Evolutionary conservation across 2,329 filamentous ascomycete species (phyloP).

Genomic region (Septoria petroselini): DNA sequence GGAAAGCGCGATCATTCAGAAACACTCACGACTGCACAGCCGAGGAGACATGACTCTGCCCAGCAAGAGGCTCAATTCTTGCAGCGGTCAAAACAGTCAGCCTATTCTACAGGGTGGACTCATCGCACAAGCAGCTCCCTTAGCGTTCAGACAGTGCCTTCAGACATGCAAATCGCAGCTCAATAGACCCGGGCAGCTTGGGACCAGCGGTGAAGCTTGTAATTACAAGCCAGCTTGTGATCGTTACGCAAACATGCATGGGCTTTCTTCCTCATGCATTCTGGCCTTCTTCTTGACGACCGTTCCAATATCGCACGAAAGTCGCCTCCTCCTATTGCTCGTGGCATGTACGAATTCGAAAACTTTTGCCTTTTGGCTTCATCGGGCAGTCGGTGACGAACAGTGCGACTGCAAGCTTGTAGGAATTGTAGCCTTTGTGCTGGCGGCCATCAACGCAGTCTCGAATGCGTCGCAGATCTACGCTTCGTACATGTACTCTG

Average conservation of each 20-base stretch:
- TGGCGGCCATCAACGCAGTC: slow-evolving; percentile 72
- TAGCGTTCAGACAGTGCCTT: not conserved
- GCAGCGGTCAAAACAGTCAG: too few species aligned
- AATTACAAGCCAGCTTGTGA: not conserved
- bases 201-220: not conserved
- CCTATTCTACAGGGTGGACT: not conserved
- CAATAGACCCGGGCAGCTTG: not conserved
- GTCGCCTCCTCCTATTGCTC: too few species aligned
- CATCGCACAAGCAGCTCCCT: not conserved
- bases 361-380: too few species aligned
- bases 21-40: too few species aligned
- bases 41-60: too few species aligned
- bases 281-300: too few species aligned
- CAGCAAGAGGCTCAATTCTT: too few species aligned
- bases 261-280: not conserved
- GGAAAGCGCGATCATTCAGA: too few species aligned
- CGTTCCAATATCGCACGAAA: too few species aligned
- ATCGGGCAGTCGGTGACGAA: too few species aligned
- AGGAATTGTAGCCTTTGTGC: too few species aligned
- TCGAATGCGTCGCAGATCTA: slow-evolving; percentile 66
- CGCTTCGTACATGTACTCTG: slow-evolving; percentile 42
- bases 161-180: not conserved
- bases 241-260: not conserved
- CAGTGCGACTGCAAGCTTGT: slow-evolving; percentile 67
- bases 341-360: too few species aligned